A percentile compares a stretch with the other conserved stretches of the same genome.
These are phyloP conservation scores for Fusarium keratoplasticum DNA, from an alignment of 2,329 filamentous ascomycete genomes.

Conservation along the genomic window DNA sequence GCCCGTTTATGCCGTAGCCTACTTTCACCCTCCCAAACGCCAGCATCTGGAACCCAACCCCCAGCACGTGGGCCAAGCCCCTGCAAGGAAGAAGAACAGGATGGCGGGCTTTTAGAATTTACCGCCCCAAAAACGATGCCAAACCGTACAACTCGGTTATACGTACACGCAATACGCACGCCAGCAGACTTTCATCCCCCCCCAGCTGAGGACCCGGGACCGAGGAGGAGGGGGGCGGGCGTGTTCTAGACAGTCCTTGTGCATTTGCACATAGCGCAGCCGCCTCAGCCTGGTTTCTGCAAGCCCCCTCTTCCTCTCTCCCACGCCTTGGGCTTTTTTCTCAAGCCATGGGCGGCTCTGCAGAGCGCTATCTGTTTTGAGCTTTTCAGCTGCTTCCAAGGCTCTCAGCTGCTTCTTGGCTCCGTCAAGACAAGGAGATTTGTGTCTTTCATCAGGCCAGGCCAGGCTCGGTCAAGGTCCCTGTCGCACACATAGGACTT, in stretches of 20 bases:
- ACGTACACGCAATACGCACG: not conserved
- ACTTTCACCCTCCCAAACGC: not conserved
- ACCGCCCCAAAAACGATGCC: not conserved
- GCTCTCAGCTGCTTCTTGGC: not conserved
- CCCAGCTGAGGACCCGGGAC: not conserved
- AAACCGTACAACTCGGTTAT: too few relatives aligned
- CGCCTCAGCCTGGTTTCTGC: not conserved
- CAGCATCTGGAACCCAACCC: not conserved
- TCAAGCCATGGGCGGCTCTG: slow-evolving; percentile 1
- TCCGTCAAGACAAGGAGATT: slow-evolving; percentile 2
- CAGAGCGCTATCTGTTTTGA: not conserved
- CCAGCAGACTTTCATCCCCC: not conserved
- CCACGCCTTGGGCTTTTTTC: not conserved
- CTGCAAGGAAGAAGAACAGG: not conserved
- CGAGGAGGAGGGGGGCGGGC: not conserved
- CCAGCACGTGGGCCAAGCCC: not conserved
- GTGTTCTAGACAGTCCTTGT: not conserved
- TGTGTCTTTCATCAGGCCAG: not conserved
- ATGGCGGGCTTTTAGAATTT: not conserved
- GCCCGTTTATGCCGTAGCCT: not conserved
- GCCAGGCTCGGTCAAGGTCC: not conserved
- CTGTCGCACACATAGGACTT: not conserved
- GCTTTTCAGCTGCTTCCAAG: not conserved
- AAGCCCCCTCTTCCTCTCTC: not conserved
- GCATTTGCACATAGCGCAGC: not conserved